These are phyloP conservation scores for Nigrospora osmanthi DNA, from an alignment of 2,329 filamentous ascomycete genomes.

Conservation along the genomic window DNA sequence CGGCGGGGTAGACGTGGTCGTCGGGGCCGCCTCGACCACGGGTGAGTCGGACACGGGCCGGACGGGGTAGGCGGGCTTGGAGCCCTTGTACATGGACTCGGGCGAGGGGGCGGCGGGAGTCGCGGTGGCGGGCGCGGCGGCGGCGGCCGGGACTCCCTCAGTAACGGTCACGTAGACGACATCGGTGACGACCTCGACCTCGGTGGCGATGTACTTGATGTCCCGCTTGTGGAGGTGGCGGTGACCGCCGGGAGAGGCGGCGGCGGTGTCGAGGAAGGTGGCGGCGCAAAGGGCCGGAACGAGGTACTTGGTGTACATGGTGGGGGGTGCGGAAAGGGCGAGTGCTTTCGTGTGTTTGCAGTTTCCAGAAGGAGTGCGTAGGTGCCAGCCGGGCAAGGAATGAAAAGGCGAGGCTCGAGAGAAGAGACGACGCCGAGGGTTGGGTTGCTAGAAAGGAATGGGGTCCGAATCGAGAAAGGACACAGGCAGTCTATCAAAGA, in stretches of 20 bases:
- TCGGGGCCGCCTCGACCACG: neutral
- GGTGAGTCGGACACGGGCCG: too few species aligned
- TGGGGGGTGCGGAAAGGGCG: conserved; percentile 1
- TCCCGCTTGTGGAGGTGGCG: conserved; percentile 20
- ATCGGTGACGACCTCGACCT: conserved; percentile 20
- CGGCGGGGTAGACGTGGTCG: conserved; percentile 3
- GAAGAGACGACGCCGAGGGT: neutral
- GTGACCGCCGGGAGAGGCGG: conserved; percentile 15
- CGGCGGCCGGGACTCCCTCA: conserved; percentile 8
- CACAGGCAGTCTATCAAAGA: conserved; percentile 21
- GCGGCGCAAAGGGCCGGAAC: conserved; percentile 22
- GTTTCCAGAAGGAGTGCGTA: conserved; percentile 4
- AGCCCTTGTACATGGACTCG: neutral
- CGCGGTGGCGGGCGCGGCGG: conserved; percentile 3
- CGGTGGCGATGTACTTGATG: conserved; percentile 17
- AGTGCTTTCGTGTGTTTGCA: neutral
- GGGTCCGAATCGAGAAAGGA: conserved; percentile 5
- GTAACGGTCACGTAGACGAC: conserved; percentile 13
- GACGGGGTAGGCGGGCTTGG: too few species aligned
- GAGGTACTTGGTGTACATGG: conserved; percentile 21
- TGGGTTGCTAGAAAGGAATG: conserved; percentile 10
- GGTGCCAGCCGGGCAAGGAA: conserved; percentile 5
- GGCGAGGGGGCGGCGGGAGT: neutral
- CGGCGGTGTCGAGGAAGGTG: conserved; percentile 17
- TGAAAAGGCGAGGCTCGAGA: neutral